Percentiles rank a stretch among this genome's conserved stretches.
Conservation (phyloP, 345 rosid genomes). For the Dipteronia sinensis region DNA sequence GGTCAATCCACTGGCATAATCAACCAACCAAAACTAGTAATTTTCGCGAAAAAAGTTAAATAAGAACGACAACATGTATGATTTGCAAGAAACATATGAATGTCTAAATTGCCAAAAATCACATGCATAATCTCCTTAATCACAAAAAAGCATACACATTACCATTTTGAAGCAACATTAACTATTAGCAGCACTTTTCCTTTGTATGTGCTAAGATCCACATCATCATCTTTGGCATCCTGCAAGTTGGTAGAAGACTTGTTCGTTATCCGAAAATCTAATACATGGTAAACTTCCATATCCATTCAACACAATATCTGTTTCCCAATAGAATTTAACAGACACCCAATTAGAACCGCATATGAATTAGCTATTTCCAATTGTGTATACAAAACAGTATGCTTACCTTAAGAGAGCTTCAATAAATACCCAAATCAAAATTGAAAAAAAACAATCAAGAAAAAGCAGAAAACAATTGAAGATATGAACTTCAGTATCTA, state of each 20-base stretch:
- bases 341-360: neutral
- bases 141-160: neutral
- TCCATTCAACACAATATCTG: neutral
- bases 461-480: neutral
- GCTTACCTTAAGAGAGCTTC: neutral
- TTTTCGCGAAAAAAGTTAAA: neutral
- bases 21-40: neutral
- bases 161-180: conserved; percentile 79
- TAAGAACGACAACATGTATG: neutral
- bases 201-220: conserved; percentile 49
- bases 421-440: conserved; percentile 3
- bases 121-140: neutral
- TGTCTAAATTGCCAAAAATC: neutral
- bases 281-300: neutral
- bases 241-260: conserved; percentile 14
- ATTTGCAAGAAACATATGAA: neutral
- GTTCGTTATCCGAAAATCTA: neutral
- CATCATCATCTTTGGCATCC: conserved; percentile 65
- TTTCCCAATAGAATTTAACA: neutral
- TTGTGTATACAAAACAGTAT: neutral
- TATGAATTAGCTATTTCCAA: neutral
- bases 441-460: neutral
- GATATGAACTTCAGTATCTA: neutral
- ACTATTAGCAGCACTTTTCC: conserved; percentile 69
- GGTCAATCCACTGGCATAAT: conserved; percentile 76